Evolutionary conservation across 2,329 filamentous ascomycete species (phyloP).

Genomic region (Neonectria neomacrospora): DNA sequence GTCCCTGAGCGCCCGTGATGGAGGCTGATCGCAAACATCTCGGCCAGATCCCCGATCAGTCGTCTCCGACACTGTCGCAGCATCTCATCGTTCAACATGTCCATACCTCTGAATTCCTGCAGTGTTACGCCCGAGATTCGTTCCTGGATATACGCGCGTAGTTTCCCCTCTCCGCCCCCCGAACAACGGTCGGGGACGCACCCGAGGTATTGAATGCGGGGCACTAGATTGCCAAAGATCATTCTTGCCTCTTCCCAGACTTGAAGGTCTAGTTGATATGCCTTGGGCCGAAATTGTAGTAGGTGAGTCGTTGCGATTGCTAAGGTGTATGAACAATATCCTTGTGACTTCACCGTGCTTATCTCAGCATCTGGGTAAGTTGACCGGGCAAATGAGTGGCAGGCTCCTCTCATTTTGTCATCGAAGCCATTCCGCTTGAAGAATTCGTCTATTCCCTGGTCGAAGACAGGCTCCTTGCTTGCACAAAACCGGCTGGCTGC

Average conservation of each 20-base stretch:
- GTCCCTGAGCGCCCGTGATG: conserved; percentile 26
- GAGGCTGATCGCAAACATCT: conserved; percentile 54
- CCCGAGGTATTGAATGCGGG: conserved; percentile 53
- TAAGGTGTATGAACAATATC: conserved; percentile 64
- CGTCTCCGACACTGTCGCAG: conserved; percentile 33
- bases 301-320: conserved; percentile 51
- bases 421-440: conserved; percentile 41
- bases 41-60: conserved; percentile 56
- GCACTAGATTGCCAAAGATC: conserved; percentile 56
- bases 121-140: conserved; percentile 56
- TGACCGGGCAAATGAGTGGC: conserved; percentile 47
- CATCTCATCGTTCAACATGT: conserved; percentile 14
- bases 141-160: conserved; percentile 56
- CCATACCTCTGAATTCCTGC: conserved; percentile 42
- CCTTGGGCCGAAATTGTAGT: conserved; percentile 61
- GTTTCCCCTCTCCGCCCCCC: not conserved
- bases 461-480: not conserved
- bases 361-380: conserved; percentile 48
- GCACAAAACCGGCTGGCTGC: not conserved
- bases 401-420: conserved; percentile 19
- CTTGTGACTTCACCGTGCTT: conserved; percentile 54
- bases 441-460: conserved; percentile 24
- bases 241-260: conserved; percentile 51
- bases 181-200: conserved; percentile 38
- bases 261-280: conserved; percentile 54